Evolutionary conservation across 495 filamentous ascomycete species (phyloP).

Genomic region (Aspergillus bertholletiae): DNA sequence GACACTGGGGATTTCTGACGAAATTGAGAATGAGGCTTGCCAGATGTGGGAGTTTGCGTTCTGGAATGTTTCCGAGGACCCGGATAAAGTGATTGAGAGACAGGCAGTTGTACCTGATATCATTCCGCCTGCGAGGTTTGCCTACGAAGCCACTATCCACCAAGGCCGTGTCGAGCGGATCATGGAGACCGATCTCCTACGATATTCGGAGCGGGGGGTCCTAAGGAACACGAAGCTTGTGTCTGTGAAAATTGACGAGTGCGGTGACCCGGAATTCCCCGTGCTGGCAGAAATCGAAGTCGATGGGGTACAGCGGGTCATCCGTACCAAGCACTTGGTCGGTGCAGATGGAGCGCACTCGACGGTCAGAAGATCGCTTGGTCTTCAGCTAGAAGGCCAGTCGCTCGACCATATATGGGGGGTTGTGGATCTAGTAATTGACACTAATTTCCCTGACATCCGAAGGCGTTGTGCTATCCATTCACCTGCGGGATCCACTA

Average conservation of each 20-base stretch:
- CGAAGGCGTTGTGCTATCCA: no score
- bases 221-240: slow-evolving; percentile 48
- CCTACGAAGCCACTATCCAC: slow-evolving; percentile 56
- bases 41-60: slow-evolving; percentile 41
- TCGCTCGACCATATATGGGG: no score
- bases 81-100: slow-evolving; percentile 47
- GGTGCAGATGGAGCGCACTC: no score
- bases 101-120: slow-evolving; percentile 48
- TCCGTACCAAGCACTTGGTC: slow-evolving; percentile 21
- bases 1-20: slow-evolving; percentile 32
- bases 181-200: slow-evolving; percentile 52
- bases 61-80: slow-evolving; percentile 46
- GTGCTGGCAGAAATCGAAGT: slow-evolving; percentile 27
- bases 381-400: no score
- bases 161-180: slow-evolving; percentile 63
- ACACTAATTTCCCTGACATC: no score
- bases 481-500: no score
- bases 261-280: slow-evolving; percentile 52
- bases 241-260: slow-evolving; percentile 52
- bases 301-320: slow-evolving; percentile 42
- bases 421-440: no score
- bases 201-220: slow-evolving; percentile 48
- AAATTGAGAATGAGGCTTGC: slow-evolving; percentile 33
- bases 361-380: no score
- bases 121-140: slow-evolving; percentile 41